Evolutionary conservation across 2,329 filamentous ascomycete genomes (phyloP).

Genomic region (Talaromyces marneffei): DNA sequence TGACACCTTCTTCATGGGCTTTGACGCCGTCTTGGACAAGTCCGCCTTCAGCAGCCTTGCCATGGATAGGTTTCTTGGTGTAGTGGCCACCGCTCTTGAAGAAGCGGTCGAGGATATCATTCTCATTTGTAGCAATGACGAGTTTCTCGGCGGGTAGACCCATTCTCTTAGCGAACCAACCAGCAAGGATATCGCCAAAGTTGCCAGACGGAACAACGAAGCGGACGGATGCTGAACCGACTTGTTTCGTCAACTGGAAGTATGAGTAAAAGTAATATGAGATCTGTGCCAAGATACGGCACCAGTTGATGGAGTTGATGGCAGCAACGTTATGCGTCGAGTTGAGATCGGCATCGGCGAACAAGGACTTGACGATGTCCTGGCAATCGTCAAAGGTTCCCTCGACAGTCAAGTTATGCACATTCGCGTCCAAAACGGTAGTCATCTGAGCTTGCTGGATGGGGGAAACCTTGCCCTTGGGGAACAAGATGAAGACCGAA

Average conservation of each 20-base stretch:
- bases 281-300: constrained; percentile 86
- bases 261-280: constrained; percentile 84
- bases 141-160: constrained; percentile 83
- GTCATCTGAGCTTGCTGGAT: constrained; percentile 98
- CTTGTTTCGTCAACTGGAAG: constrained; percentile 64
- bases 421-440: constrained; percentile 80
- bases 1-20: constrained; percentile 49
- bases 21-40: constrained; percentile 1
- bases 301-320: constrained; percentile 94
- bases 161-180: constrained; percentile 89
- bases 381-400: constrained; percentile 97
- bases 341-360: constrained; percentile 81
- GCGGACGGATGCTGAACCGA: constrained; percentile 59
- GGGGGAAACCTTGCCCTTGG: constrained; percentile 81
- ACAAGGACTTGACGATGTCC: constrained; percentile 90
- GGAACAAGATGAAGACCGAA: constrained; percentile 89
- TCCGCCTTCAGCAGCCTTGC: constrained; percentile 42
- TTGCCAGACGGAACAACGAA: constrained; percentile 94
- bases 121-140: constrained; percentile 34
- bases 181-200: constrained; percentile 84
- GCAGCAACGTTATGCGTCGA: constrained; percentile 75
- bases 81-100: constrained; percentile 85
- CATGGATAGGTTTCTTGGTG: constrained; percentile 66
- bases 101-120: constrained; percentile 94
- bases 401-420: constrained; percentile 83